Base-by-base conservation (phyloP, 192 early-diverging fungal species). In the Coemansia sp. region DNA sequence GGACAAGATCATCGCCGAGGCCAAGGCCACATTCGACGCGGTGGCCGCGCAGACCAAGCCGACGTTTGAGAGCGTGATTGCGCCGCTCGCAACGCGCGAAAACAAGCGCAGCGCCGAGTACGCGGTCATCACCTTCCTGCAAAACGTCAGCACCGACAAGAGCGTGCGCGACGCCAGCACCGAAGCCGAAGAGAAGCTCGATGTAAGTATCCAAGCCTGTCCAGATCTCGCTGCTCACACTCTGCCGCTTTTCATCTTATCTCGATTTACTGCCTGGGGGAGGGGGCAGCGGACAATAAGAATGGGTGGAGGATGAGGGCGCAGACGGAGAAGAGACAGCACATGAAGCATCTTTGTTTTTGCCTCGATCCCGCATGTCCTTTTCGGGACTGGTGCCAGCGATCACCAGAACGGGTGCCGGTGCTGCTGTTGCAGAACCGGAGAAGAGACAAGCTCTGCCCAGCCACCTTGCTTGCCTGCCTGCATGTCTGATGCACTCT, bases 81-180 rank as follows among this genome's bases (percentile, higher is more conserved):
- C 68, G 59, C 83, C 78, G 25, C 64, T 84, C 32, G 75, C 59
- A 48, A 52, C 48, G 49, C 70, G 65, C 54, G 75, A 81, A 45
- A 84, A 80, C 65, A 69, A 73, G 30, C 65, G 67, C 5, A 28
- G 59, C 30, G 71, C 68, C 2, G 70, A 79, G 5, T 76, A 69
- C 56, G 38, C 55, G 17, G 68, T 84, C 2, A 66, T 69, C 28
- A 73, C 73, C 16, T 80, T 84, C 50, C 30, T 85, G 42, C 75
- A 82, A 56, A 71, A 82, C 60, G 62, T 76, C 34, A 81, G 80
- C 68, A 72, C 80, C 32, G 84, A 90, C 61, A 85, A 84, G 67
- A 83, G 73, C 36, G 82, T 90, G 7, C 86, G 90, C 59, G 90
- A 89, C 22, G 90, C 90, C 25, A 83, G 87, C 29, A 85, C 85